A percentile compares a stretch with the other conserved stretches of the same genome.
These are phyloP conservation scores for Ophiocordyceps australis DNA, from an alignment of 2,329 filamentous ascomycete species.

Conservation along the genomic window DNA sequence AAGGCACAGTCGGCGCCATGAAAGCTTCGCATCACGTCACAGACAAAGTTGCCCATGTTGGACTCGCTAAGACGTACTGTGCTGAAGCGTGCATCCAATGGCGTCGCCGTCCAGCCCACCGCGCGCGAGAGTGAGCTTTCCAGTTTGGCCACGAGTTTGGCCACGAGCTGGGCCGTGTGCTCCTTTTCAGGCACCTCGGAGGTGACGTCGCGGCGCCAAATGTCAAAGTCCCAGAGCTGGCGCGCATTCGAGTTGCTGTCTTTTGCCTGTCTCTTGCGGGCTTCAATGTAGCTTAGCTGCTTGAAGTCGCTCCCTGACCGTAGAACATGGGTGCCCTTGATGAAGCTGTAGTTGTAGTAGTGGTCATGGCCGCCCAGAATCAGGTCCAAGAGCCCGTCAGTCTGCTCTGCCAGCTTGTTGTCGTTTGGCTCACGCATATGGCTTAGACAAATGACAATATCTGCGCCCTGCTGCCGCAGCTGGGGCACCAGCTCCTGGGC, in stretches of 20 bases:
- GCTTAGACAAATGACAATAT: constrained; percentile 67
- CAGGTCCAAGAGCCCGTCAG: constrained; percentile 61
- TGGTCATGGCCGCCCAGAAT: constrained; percentile 85
- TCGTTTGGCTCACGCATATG: constrained; percentile 85
- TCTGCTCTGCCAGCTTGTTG: constrained; percentile 61
- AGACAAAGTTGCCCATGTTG: constrained; percentile 81
- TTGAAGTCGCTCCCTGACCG: constrained; percentile 85
- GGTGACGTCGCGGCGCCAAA: constrained; percentile 56
- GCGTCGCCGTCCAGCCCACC: constrained; percentile 64
- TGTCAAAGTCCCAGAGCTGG: constrained; percentile 58
- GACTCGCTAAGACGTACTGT: constrained; percentile 63
- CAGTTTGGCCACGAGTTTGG: constrained; percentile 52
- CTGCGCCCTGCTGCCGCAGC: constrained; percentile 58
- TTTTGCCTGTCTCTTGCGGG: constrained; percentile 38
- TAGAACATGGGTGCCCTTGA: constrained; percentile 71
- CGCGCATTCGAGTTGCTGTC: too few relatives aligned
- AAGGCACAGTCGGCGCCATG: constrained; percentile 66
- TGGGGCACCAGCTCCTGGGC: constrained; percentile 58
- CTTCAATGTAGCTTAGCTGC: constrained; percentile 77
- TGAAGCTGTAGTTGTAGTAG: constrained; percentile 60
- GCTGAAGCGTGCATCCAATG: constrained; percentile 72
- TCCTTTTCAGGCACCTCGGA: constrained; percentile 47
- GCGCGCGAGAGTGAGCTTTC: constrained; percentile 65
- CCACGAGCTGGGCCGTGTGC: constrained; percentile 41
- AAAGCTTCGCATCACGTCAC: constrained; percentile 75